Base-by-base conservation (phyloP, 163 green algal genomes). In the Volvox carteri region DNA sequence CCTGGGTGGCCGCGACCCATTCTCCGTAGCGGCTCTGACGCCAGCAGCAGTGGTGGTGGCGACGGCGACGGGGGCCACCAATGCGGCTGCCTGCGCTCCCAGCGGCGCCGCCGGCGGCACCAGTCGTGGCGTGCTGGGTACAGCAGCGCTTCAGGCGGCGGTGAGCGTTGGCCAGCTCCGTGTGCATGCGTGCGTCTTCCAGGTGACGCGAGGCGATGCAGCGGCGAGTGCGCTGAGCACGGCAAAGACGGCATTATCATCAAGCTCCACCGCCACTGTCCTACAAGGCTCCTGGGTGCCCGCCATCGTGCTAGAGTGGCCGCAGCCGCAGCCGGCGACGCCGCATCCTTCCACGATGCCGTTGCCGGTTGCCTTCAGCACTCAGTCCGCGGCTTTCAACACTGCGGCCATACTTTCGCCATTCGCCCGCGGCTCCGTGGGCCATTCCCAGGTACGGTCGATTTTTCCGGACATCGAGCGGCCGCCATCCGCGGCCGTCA, bases 301-400 rank as follows among this genome's bases (percentile, higher is more conserved):
- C 4, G 81, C 81, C 0, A 52, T 87, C 46, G 48, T 87, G 11
- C 35, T 87, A 33, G 81, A 87, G 48, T 87, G 65, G 65, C 81
- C 81, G 42, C 70, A 78, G 41, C 28, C 65, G 65, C 30, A 48
- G 73, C 5, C 73, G 70, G 18, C 39, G 2, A 41, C 30, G 30
- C 30, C 65, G 65, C 65, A 16, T 39, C 41, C 23, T 39, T 41
- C 70, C 28, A 23, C 28, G 70, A 19, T 54, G 42, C 39, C 41
- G 70, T 8, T 14, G 19, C 19, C 70, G 21, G 37, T 75, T 12
- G 65, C 65, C 30, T 9, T 78, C 39, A 41, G 70, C 39, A 23
- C 70, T 58, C 7, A 8, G n/a, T 50, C 35, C 35, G 48, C 35
- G 5, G 25, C 35, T 50, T 25, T 77, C n/a, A 77, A 50, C 33